A percentile compares a stretch with the other conserved stretches of the same genome.
Evolutionary conservation across 108 stramenopile genomes (phyloP).

Genomic region (Skeletonema tropicum): DNA sequence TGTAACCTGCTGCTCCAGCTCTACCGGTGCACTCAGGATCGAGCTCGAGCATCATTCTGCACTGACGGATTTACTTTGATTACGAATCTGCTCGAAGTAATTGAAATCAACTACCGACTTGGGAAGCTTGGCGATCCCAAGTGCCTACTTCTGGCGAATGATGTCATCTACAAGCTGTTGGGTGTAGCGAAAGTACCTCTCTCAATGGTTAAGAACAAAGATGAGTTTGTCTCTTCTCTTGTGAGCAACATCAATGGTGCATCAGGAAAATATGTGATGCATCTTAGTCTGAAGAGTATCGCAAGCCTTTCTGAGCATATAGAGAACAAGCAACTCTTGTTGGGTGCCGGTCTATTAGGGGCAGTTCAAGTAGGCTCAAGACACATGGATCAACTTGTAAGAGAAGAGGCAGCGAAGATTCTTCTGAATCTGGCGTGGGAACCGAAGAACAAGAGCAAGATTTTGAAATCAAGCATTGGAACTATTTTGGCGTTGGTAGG

Average conservation of each 20-base stretch:
- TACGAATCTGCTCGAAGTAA: slow-evolving; percentile 29
- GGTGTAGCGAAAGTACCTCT: slow-evolving; percentile 26
- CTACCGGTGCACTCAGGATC: slow-evolving; percentile 36
- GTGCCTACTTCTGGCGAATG: slow-evolving; percentile 28
- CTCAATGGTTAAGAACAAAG: slow-evolving; percentile 15
- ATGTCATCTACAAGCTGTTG: slow-evolving; percentile 22
- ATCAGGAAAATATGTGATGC: slow-evolving; percentile 28
- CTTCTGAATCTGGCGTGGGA: slow-evolving; percentile 38
- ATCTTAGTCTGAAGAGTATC: slow-evolving; percentile 36
- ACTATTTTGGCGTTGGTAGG: slow-evolving; percentile 2
- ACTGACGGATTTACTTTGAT: slow-evolving; percentile 34
- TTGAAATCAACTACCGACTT: slow-evolving; percentile 41
- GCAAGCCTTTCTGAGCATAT: slow-evolving; percentile 38
- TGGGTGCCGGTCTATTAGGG: slow-evolving; percentile 16
- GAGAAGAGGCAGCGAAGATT: slow-evolving; percentile 41
- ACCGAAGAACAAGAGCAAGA: slow-evolving; percentile 30
- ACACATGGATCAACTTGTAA: slow-evolving; percentile 29
- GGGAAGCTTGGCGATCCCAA: slow-evolving; percentile 37
- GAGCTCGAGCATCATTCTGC: slow-evolving; percentile 34
- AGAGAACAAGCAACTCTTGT: slow-evolving; percentile 36
- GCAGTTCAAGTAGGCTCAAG: slow-evolving; percentile 35
- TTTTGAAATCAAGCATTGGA: slow-evolving; percentile 26
- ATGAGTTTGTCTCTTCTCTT: slow-evolving; percentile 26
- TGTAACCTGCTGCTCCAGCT: slow-evolving; percentile 25
- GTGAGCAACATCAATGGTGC: slow-evolving; percentile 36